phyloP scores from a whole-genome alignment of 2,329 filamentous ascomycete species.

The Penicillium sumatraense region DNA sequence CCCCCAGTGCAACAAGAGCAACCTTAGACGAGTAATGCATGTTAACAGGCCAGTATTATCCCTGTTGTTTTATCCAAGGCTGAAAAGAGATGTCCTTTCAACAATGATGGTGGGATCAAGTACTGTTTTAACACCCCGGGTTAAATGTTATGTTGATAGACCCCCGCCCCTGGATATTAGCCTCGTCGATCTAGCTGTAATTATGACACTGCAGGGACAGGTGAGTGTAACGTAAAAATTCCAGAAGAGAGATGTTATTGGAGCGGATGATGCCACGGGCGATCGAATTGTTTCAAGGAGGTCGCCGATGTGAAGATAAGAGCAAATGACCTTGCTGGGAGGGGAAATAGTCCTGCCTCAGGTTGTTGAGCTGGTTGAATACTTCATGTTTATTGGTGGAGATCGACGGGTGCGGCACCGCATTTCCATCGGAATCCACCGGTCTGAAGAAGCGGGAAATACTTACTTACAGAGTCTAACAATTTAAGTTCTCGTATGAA shows the following conservation, averaged over 20 bases:
- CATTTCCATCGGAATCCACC: conserved; percentile 15
- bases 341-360: too few relatives aligned
- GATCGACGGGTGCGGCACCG: conserved; percentile 11
- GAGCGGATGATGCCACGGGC: not conserved
- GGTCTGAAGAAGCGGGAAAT: not conserved
- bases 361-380: too few relatives aligned
- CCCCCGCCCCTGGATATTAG: not conserved
- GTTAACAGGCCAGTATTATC: not conserved
- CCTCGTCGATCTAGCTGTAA: not conserved
- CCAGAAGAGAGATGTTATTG: not conserved
- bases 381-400: conserved; percentile 1
- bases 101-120: not conserved
- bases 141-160: not conserved
- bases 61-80: not conserved
- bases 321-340: conserved; percentile 1
- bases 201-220: not conserved
- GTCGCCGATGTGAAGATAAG: conserved; percentile 1
- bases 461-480: not conserved
- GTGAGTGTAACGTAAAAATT: not conserved
- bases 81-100: not conserved
- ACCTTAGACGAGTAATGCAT: conserved; percentile 18
- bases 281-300: conserved; percentile 2
- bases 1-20: conserved; percentile 13
- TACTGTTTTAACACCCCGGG: too few relatives aligned
- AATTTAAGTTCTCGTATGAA: not conserved